Evolutionary conservation across 257 asterid species (phyloP).

Genomic region (Scutellaria galericulata): DNA sequence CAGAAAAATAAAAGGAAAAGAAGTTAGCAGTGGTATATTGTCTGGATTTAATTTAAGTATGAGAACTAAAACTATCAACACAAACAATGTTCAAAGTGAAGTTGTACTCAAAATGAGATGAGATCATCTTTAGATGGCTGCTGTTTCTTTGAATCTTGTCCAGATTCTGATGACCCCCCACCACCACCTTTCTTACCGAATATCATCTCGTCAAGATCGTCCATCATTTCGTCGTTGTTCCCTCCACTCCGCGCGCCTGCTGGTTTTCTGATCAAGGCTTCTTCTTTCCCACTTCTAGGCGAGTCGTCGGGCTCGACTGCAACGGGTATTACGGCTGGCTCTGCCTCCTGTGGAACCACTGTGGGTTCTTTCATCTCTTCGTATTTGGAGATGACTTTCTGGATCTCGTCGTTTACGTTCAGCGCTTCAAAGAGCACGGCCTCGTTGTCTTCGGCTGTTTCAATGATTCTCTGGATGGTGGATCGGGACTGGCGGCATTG

Average conservation of each 20-base stretch:
- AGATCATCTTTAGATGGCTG: slow-evolving; percentile 81
- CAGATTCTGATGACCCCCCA: slow-evolving; percentile 56
- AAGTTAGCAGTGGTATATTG: background rate
- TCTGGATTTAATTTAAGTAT: slow-evolving; percentile 15
- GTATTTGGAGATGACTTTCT: slow-evolving; percentile 75
- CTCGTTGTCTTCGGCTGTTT: slow-evolving; percentile 86
- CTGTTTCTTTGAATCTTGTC: slow-evolving; percentile 61
- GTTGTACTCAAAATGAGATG: slow-evolving; percentile 57
- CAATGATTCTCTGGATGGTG: slow-evolving; percentile 82
- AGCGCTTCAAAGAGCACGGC: slow-evolving; percentile 95
- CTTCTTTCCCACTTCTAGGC: slow-evolving; percentile 68
- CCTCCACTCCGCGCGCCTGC: slow-evolving; percentile 50
- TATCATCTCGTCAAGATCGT: slow-evolving; percentile 98
- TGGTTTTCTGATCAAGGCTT: slow-evolving; percentile 63
- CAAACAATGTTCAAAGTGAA: slow-evolving; percentile 30
- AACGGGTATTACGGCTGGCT: slow-evolving; percentile 94
- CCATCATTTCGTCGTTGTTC: slow-evolving; percentile 83
- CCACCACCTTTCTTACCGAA: slow-evolving; percentile 81
- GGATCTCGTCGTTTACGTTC: slow-evolving; percentile 89
- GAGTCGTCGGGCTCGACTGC: slow-evolving; percentile 87
- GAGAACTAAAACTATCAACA: slow-evolving; percentile 33
- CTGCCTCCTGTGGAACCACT: slow-evolving; percentile 62
- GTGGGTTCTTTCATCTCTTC: slow-evolving; percentile 76
- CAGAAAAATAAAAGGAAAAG: background rate
- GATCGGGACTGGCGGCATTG: slow-evolving; percentile 85